Conservation (phyloP, 2,329 filamentous ascomycete genomes). For the Ascocoryne sarcoides region DNA sequence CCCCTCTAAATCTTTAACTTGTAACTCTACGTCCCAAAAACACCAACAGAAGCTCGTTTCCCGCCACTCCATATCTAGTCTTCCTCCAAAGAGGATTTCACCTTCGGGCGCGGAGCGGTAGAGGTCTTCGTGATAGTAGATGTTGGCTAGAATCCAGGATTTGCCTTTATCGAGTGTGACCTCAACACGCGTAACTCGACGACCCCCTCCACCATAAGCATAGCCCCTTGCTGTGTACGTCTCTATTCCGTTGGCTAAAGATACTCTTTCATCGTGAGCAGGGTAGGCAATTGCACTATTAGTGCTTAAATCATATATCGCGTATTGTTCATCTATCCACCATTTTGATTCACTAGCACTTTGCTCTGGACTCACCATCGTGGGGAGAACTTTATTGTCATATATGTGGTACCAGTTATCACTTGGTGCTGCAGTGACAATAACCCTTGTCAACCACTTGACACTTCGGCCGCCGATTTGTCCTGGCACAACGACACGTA, state of each 20-base stretch:
- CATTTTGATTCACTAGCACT: slow-evolving; percentile 63
- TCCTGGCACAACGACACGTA: slow-evolving; percentile 77
- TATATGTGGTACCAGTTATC: slow-evolving; percentile 96
- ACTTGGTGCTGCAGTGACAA: slow-evolving; percentile 69
- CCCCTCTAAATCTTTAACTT: slow-evolving; percentile 49
- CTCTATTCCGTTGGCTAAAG: slow-evolving; percentile 37
- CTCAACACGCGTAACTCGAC: slow-evolving; percentile 73
- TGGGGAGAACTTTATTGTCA: slow-evolving; percentile 84
- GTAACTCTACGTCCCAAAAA: slow-evolving; percentile 73
- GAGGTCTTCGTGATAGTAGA: slow-evolving; percentile 77
- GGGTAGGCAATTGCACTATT: slow-evolving; percentile 79
- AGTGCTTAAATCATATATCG: slow-evolving; percentile 83
- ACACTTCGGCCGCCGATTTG: slow-evolving; percentile 89
- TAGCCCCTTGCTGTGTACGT: slow-evolving; percentile 68
- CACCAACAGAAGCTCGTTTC: slow-evolving; percentile 87
- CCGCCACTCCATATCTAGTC: slow-evolving; percentile 71
- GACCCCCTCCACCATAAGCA: slow-evolving; percentile 82
- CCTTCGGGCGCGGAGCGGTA: slow-evolving; percentile 54
- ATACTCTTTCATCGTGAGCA: slow-evolving; percentile 63
- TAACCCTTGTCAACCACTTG: slow-evolving; percentile 81
- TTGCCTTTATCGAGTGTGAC: slow-evolving; percentile 75
- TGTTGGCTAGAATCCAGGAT: slow-evolving; percentile 67
- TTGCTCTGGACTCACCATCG: slow-evolving; percentile 74
- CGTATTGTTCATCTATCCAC: slow-evolving; percentile 86
- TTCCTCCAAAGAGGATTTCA: slow-evolving; percentile 63